Percentiles rank a stretch among this genome's conserved stretches.
phyloP scores from a whole-genome alignment of 805 yeast genomes.

The Wickerhamomyces mucosus region DNA sequence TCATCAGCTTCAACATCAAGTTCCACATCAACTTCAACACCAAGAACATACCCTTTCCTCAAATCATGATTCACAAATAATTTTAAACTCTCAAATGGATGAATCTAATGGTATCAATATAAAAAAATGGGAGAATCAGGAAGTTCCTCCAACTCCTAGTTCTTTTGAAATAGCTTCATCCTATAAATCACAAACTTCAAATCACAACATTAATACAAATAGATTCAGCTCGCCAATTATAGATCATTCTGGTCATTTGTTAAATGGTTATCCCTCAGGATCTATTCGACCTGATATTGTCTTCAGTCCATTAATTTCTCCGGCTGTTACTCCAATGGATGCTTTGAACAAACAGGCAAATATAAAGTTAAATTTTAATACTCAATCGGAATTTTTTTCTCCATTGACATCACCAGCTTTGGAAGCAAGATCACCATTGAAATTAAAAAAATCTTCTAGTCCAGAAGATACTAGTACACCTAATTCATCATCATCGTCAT shows the following conservation, averaged over 20 bases:
- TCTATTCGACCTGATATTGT: slow-evolving; percentile 46
- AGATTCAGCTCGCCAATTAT: slow-evolving; percentile 13
- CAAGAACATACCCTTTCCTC: too few relatives aligned
- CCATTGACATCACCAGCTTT: slow-evolving; percentile 67
- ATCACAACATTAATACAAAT: slow-evolving; percentile 5
- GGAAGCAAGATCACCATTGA: slow-evolving; percentile 29
- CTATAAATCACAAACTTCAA: slow-evolving; percentile 1
- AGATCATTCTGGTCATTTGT: slow-evolving; percentile 3
- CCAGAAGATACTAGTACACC: slow-evolving; percentile 13
- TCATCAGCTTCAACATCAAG: slow-evolving; percentile 2
- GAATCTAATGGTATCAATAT: not conserved
- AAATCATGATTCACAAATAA: too few relatives aligned
- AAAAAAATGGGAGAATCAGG: not conserved
- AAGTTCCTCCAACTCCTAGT: slow-evolving; percentile 17
- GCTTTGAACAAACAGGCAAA: slow-evolving; percentile 10
- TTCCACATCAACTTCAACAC: slow-evolving; percentile 1
- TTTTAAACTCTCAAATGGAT: not conserved
- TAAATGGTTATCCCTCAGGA: slow-evolving; percentile 1
- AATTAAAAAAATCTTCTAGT: slow-evolving; percentile 12
- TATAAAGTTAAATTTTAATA: not conserved
- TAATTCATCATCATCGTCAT: not conserved
- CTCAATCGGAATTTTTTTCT: slow-evolving; percentile 19
- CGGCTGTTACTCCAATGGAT: slow-evolving; percentile 61
- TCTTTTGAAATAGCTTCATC: slow-evolving; percentile 11
- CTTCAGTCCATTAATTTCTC: slow-evolving; percentile 72